Percentiles rank a stretch among this genome's conserved stretches.
Evolutionary conservation across 768 basidiomycete species (phyloP).

Genomic region (Kwoniella heveanensis): DNA sequence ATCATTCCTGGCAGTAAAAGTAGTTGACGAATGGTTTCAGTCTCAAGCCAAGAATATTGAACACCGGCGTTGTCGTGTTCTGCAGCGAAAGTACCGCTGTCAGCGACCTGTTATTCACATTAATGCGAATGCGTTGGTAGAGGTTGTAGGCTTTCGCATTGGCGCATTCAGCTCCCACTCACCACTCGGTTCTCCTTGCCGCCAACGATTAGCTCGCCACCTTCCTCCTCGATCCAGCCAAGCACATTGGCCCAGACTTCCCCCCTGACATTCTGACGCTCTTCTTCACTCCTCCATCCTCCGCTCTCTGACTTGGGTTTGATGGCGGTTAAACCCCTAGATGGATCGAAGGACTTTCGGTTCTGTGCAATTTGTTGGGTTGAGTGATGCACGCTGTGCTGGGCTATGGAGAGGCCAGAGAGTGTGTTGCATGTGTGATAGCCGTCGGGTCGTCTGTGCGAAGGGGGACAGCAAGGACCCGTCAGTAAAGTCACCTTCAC

Average conservation of each 20-base stretch:
- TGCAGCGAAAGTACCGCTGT: conserved; percentile 46
- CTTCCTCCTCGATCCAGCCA: conserved; percentile 69
- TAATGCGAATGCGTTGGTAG: too few relatives aligned
- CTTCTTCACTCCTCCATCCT: conserved; percentile 47
- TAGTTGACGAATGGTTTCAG: conserved; percentile 68
- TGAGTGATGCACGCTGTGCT: conserved; percentile 71
- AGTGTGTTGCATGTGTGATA: conserved; percentile 96
- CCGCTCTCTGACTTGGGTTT: conserved; percentile 30
- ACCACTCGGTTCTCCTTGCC: conserved; percentile 63
- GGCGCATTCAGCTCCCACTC: too few relatives aligned
- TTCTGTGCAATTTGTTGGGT: conserved; percentile 42
- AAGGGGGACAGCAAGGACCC: background rate
- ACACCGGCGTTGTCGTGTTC: conserved; percentile 81
- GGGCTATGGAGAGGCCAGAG: conserved; percentile 82
- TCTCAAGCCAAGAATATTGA: conserved; percentile 73
- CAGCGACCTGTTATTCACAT: too few relatives aligned
- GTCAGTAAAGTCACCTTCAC: background rate
- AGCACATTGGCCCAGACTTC: conserved; percentile 64
- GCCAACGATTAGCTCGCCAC: conserved; percentile 62
- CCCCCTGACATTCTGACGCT: conserved; percentile 57
- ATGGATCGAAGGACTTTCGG: conserved; percentile 34
- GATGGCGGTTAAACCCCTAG: conserved; percentile 41
- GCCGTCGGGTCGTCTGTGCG: conserved; percentile 73
- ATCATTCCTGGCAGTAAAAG: conserved; percentile 69
- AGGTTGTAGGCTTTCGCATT: too few relatives aligned